Evolutionary conservation across 176 grass and related monocot genomes (phyloP), one percentile per base, ranked within the genome.

Genomic region (Themeda triandra): DNA sequence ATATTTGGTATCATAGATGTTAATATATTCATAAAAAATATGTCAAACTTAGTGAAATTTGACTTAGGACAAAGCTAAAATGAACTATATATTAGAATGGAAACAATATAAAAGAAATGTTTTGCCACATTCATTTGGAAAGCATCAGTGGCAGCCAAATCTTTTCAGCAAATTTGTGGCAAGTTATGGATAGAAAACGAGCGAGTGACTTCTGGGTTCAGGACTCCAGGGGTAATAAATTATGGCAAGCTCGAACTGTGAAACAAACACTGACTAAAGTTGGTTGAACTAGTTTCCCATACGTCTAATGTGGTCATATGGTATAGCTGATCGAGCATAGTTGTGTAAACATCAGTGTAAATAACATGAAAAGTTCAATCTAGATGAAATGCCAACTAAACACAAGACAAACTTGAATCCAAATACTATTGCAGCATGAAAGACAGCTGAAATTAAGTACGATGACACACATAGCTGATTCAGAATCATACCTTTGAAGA

Each of bases 401-500:
- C 29, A n/a, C 74, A 64, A 79, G 33, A 15, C 29, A 68, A 15
- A 56, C 10, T 59, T 39, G 21, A 42, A 51, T 48, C 40, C 21
- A 77, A 63, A 33, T 84, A 32, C 73, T 8, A 18, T 59, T 80
- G 30, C 12, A 76, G 6, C 6, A 30, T 30, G 68, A 31, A 27
- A 24, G 8, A 48, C 23, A 21, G 45, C 75, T 11, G 23, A 10
- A 28, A 77, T 75, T 35, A 66, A 68, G 28, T 17, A 68, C 33
- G 17, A 54, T 6, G 36, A 39, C 4, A 66, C 42, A 41, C 15
- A 39, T 32, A 17, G 65, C 69, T 87, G 37, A 33, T 85, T 67
- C 23, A 71, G 30, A 46, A 72, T 10, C 49, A 27, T 91, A 98
- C 96, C 96, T 92, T 82, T 87, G 51, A 98, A 92, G 77, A 95